Conservation (phyloP, 352 stramenopile species). For the Thalassiosira livingstoniorum region DNA sequence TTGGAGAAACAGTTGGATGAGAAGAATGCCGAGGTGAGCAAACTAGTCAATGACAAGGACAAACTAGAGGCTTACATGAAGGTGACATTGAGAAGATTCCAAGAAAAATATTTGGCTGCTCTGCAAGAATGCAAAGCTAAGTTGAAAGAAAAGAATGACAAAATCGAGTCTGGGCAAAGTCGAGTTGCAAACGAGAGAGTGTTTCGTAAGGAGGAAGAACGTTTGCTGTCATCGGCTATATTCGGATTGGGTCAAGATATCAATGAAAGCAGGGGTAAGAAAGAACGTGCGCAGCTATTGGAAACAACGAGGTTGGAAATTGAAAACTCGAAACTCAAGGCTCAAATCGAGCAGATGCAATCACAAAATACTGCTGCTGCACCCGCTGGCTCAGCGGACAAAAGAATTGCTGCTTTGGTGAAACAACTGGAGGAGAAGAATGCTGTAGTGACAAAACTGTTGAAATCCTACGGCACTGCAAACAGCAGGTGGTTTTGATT, state of each 20-base stretch:
- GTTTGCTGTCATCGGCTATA: slow-evolving; percentile 82
- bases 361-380: slow-evolving; percentile 9
- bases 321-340: slow-evolving; percentile 79
- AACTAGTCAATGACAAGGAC: slow-evolving; percentile 81
- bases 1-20: slow-evolving; percentile 59
- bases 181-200: slow-evolving; percentile 78
- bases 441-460: slow-evolving; percentile 78
- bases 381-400: slow-evolving; percentile 5
- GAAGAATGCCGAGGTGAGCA: slow-evolving; percentile 76
- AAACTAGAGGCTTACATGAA: slow-evolving; percentile 86
- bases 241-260: slow-evolving; percentile 83
- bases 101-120: slow-evolving; percentile 86
- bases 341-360: slow-evolving; percentile 66
- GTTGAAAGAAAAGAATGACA: slow-evolving; percentile 86
- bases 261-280: slow-evolving; percentile 79
- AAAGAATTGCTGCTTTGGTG: slow-evolving; percentile 39
- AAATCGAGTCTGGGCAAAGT: slow-evolving; percentile 81
- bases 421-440: slow-evolving; percentile 68
- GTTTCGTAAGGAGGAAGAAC: slow-evolving; percentile 80
- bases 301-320: slow-evolving; percentile 74
- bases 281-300: too few species aligned
- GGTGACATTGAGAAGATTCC: slow-evolving; percentile 83
- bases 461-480: too few species aligned
- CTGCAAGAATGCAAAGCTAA: slow-evolving; percentile 85
- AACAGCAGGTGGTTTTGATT: too few species aligned